These are phyloP conservation scores for Fusarium acutatum DNA, from an alignment of 2,329 filamentous ascomycete genomes.

Conservation along the genomic window DNA sequence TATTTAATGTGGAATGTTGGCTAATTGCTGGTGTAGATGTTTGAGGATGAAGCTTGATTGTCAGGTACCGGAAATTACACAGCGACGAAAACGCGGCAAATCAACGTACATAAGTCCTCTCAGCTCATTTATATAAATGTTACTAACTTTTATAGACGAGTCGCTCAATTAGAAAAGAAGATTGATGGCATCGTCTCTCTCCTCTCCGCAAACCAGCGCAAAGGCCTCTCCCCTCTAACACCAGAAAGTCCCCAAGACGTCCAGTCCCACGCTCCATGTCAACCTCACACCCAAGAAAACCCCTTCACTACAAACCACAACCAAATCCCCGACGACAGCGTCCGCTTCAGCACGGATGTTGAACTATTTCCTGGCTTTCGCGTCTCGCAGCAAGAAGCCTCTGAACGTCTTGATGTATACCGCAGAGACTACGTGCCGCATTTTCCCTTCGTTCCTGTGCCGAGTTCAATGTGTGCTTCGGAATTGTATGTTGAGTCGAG, in stretches of 20 bases:
- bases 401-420: conserved; percentile 46
- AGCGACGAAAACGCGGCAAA: conserved; percentile 48
- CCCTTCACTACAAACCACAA: background rate
- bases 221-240: conserved; percentile 34
- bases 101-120: conserved; percentile 48
- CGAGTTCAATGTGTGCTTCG: conserved; percentile 30
- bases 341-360: conserved; percentile 2
- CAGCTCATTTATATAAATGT: background rate
- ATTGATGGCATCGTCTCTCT: conserved; percentile 52
- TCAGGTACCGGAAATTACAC: conserved; percentile 45
- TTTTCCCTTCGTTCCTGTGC: conserved; percentile 52
- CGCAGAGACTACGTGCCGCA: conserved; percentile 44
- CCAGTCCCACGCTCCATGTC: background rate
- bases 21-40: conserved; percentile 41
- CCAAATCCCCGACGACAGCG: background rate
- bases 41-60: conserved; percentile 47
- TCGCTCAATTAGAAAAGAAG: conserved; percentile 51
- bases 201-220: conserved; percentile 44
- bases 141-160: conserved; percentile 40
- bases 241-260: conserved; percentile 36
- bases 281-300: background rate
- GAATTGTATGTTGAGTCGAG: conserved; percentile 45
- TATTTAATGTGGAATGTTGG: too few species aligned
- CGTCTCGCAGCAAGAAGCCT: conserved; percentile 46
- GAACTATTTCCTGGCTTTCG: conserved; percentile 49